Percentiles rank a stretch among this genome's conserved stretches.
phyloP scores from a whole-genome alignment of 495 filamentous ascomycete genomes.

The Tetracladium marchalianum region DNA sequence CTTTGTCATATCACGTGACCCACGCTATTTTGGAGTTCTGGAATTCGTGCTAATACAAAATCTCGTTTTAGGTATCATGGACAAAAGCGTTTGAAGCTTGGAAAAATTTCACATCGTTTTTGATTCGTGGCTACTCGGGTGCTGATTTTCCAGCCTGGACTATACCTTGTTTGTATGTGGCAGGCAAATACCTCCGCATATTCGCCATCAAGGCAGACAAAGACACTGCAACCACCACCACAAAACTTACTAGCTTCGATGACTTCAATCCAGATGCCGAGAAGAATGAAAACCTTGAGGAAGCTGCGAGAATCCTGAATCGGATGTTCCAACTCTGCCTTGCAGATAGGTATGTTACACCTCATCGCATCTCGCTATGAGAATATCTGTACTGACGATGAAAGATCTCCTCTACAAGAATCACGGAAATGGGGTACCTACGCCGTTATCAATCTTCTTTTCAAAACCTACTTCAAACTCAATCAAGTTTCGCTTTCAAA shows the following conservation, averaged over 20 bases:
- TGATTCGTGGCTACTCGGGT: slow-evolving; percentile 67
- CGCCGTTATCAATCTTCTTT: slow-evolving; percentile 81
- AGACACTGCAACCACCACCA: slow-evolving; percentile 36
- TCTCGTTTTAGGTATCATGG: slow-evolving; percentile 45
- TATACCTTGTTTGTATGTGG: slow-evolving; percentile 75
- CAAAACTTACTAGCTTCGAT: slow-evolving; percentile 47
- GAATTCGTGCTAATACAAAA: neutral
- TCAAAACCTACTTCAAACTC: slow-evolving; percentile 97
- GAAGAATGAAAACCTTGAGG: slow-evolving; percentile 74
- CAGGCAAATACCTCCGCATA: slow-evolving; percentile 69
- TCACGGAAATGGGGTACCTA: slow-evolving; percentile 97
- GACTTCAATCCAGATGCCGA: slow-evolving; percentile 62
- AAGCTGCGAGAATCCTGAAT: slow-evolving; percentile 80
- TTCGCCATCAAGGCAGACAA: slow-evolving; percentile 87
- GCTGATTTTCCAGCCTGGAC: slow-evolving; percentile 73
- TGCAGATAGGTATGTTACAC: slow-evolving; percentile 62
- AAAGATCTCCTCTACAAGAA: slow-evolving; percentile 71
- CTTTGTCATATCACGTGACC: neutral
- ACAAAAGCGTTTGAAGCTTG: slow-evolving; percentile 69
- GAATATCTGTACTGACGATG: slow-evolving; percentile 2
- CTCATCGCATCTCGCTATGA: neutral
- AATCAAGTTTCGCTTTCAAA: slow-evolving; percentile 83
- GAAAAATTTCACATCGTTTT: slow-evolving; percentile 61
- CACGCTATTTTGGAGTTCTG: too few relatives aligned
- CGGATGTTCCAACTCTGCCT: slow-evolving; percentile 81